Evolutionary conservation across 2,329 filamentous ascomycete genomes (phyloP).

Genomic region (Aspergillus sp.): DNA sequence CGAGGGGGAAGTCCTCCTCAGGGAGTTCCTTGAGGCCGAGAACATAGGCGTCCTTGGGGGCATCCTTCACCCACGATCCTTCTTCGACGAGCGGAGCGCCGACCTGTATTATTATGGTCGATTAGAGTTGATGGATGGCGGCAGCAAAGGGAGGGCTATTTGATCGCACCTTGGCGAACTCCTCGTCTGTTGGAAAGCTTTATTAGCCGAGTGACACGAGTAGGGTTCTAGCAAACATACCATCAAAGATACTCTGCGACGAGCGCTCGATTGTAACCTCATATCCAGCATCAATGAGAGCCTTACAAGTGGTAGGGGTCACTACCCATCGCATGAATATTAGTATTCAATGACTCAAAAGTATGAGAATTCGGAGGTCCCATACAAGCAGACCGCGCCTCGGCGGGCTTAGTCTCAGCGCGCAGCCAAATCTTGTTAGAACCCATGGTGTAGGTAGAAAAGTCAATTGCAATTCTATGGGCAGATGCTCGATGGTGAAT

Average conservation of each 20-base stretch:
- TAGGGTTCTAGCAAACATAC: constrained; percentile 29
- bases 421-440: constrained; percentile 58
- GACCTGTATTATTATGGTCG: constrained; percentile 42
- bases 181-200: constrained; percentile 32
- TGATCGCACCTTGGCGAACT: constrained; percentile 39
- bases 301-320: constrained; percentile 60
- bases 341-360: constrained; percentile 10
- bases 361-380: constrained; percentile 13
- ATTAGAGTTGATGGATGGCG: not conserved
- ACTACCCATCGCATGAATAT: constrained; percentile 32
- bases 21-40: constrained; percentile 79
- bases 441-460: constrained; percentile 25
- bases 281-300: constrained; percentile 71
- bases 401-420: constrained; percentile 63
- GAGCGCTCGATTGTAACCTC: constrained; percentile 69
- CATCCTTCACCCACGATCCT: constrained; percentile 68
- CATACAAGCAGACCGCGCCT: constrained; percentile 58
- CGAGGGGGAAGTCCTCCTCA: constrained; percentile 70
- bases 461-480: constrained; percentile 19
- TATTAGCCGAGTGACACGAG: constrained; percentile 17
- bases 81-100: constrained; percentile 69
- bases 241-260: constrained; percentile 65
- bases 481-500: constrained; percentile 4
- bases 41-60: constrained; percentile 70
- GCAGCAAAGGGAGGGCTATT: not conserved